These are phyloP conservation scores for Marasmius oreades DNA, from an alignment of 1,284 basidiomycete genomes.

Conservation along the genomic window DNA sequence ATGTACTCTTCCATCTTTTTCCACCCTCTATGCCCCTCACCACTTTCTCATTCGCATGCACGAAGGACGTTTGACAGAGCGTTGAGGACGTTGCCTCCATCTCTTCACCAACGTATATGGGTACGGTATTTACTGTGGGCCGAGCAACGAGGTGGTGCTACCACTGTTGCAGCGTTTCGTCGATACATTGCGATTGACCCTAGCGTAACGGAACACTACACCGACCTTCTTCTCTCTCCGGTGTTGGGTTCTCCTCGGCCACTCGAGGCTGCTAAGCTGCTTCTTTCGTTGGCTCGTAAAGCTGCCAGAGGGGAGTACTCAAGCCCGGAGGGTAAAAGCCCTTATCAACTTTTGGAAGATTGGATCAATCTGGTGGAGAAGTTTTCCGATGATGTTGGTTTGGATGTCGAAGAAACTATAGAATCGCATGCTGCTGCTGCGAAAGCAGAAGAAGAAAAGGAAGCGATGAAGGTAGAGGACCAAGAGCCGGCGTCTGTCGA, in stretches of 20 bases:
- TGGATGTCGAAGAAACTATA: slow-evolving; percentile 77
- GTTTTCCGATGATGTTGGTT: slow-evolving; percentile 89
- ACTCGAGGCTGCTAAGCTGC: slow-evolving; percentile 90
- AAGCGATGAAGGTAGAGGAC: slow-evolving; percentile 28
- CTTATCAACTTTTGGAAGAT: slow-evolving; percentile 91
- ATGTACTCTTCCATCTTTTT: slow-evolving; percentile 89
- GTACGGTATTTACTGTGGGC: slow-evolving; percentile 94
- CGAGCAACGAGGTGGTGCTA: slow-evolving; percentile 79
- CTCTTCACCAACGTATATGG: slow-evolving; percentile 94
- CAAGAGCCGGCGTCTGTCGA: slow-evolving; percentile 48
- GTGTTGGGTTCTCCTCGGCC: slow-evolving; percentile 71
- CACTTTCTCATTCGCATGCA: slow-evolving; percentile 86
- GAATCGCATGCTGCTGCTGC: slow-evolving; percentile 46
- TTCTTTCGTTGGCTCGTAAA: slow-evolving; percentile 81
- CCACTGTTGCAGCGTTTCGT: slow-evolving; percentile 85
- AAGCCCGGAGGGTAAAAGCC: slow-evolving; percentile 92
- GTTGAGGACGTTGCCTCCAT: slow-evolving; percentile 89
- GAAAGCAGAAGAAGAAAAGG: slow-evolving; percentile 41
- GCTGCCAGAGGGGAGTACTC: slow-evolving; percentile 82
- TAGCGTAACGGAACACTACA: slow-evolving; percentile 83
- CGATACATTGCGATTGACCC: slow-evolving; percentile 88
- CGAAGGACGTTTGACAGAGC: slow-evolving; percentile 94
- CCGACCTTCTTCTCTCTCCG: slow-evolving; percentile 70
- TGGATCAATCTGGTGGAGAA: slow-evolving; percentile 93
- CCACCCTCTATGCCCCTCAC: slow-evolving; percentile 86